Evolutionary conservation across 129 eudicot species (phyloP).

Genomic region (Artemisia annua): DNA sequence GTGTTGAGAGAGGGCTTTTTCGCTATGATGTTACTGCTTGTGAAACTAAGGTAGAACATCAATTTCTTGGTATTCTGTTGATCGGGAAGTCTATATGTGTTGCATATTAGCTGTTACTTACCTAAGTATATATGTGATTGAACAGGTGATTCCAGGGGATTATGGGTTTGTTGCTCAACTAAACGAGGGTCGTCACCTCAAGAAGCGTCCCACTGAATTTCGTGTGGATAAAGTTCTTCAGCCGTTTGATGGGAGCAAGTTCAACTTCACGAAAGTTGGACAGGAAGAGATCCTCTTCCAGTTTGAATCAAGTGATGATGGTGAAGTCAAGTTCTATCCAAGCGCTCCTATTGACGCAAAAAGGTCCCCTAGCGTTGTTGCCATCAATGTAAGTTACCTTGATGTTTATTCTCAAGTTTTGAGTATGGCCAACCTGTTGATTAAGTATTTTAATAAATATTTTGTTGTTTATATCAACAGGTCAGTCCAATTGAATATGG

Average conservation of each 20-base stretch:
- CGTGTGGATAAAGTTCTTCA: conserved; percentile 97
- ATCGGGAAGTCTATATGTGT: background rate
- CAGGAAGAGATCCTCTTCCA: conserved; percentile 97
- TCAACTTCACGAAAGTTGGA: conserved; percentile 98
- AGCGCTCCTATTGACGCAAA: conserved; percentile 67
- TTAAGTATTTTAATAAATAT: background rate
- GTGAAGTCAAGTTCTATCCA: conserved; percentile 75
- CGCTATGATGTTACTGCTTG: conserved; percentile 99
- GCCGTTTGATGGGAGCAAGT: conserved; percentile 88
- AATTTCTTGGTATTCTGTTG: background rate
- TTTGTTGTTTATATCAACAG: conserved; percentile 43
- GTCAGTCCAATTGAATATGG: conserved; percentile 99
- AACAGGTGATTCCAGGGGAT: conserved; percentile 86
- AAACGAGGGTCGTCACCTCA: conserved; percentile 97
- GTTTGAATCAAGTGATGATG: conserved; percentile 84
- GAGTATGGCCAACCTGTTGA: background rate
- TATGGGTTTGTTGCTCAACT: conserved; percentile 93
- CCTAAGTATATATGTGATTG: background rate
- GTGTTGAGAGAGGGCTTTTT: conserved; percentile 80
- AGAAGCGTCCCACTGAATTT: conserved; percentile 98
- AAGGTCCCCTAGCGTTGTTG: conserved; percentile 87
- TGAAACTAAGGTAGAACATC: conserved; percentile 71
- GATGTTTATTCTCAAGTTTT: background rate
- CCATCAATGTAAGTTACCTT: conserved; percentile 77
- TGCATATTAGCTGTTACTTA: background rate